Evolutionary conservation across 768 basidiomycete species (phyloP).

Genomic region (Phlebiopsis gigantea): DNA sequence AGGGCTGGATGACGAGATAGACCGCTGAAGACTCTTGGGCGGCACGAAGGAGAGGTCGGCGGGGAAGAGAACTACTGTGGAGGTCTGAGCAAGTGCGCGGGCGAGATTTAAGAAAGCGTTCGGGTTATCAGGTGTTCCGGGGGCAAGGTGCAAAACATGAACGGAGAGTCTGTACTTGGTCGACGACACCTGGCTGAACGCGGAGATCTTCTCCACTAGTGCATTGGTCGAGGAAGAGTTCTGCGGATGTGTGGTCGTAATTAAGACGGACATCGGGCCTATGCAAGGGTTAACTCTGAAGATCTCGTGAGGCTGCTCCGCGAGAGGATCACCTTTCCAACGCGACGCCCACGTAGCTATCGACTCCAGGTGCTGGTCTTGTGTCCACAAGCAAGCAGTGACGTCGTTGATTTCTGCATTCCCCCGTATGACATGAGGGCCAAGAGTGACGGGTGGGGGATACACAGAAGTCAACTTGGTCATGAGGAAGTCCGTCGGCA

Average conservation of each 20-base stretch:
- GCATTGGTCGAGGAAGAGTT: constrained; percentile 21
- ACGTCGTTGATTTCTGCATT: constrained; percentile 15
- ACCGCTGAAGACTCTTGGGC: constrained; percentile 21
- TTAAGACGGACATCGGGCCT: constrained; percentile 48
- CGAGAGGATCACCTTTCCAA: constrained; percentile 38
- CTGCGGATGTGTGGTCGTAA: constrained; percentile 34
- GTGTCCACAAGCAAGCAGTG: constrained; percentile 49
- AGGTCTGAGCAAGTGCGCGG: constrained; percentile 49
- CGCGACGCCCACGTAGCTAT: constrained; percentile 31
- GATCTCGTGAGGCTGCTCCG: not conserved
- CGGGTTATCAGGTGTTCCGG: constrained; percentile 32
- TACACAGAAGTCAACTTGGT: constrained; percentile 23
- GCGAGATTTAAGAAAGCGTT: constrained; percentile 61
- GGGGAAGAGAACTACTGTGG: constrained; percentile 47
- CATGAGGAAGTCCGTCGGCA: constrained; percentile 17
- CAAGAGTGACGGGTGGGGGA: constrained; percentile 18
- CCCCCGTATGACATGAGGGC: constrained; percentile 16
- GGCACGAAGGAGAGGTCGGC: constrained; percentile 30
- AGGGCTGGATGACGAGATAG: constrained; percentile 10
- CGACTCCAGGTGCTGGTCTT: constrained; percentile 30
- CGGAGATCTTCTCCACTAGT: constrained; percentile 16
- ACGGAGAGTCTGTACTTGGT: constrained; percentile 29
- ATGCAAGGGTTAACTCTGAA: not conserved
- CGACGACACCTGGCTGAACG: constrained; percentile 10
- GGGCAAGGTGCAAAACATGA: constrained; percentile 43